Conservation (phyloP, 2,329 filamentous ascomycete genomes). For the Fusarium tjaetaba region DNA sequence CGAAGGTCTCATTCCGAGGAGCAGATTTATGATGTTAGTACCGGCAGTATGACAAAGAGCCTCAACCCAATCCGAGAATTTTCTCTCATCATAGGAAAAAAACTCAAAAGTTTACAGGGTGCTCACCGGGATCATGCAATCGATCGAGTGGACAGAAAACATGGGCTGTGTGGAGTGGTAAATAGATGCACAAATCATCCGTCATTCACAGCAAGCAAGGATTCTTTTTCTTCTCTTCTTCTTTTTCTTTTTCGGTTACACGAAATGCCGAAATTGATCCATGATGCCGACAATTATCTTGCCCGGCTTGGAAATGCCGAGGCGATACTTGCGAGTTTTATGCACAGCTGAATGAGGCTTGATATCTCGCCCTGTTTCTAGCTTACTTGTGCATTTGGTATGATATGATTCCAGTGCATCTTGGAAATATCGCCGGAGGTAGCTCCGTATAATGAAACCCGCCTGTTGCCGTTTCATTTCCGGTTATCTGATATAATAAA, state of each 20-base stretch:
- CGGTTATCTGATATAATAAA: background rate
- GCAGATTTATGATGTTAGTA: background rate
- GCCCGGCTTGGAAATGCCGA: background rate
- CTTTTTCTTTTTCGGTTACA: background rate
- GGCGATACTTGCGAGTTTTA: background rate
- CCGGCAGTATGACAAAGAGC: background rate
- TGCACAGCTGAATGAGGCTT: slow-evolving; percentile 6
- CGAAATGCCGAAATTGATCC: slow-evolving; percentile 18
- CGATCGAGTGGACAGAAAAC: background rate
- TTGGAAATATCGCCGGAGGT: background rate
- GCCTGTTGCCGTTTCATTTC: background rate
- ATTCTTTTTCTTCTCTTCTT: background rate
- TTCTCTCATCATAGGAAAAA: background rate
- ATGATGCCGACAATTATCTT: background rate
- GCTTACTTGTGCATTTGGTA: background rate
- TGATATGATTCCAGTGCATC: background rate
- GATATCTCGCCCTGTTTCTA: background rate
- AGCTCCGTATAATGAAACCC: background rate
- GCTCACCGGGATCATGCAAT: slow-evolving; percentile 17
- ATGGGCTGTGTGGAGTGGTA: slow-evolving; percentile 10
- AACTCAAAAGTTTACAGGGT: slow-evolving; percentile 2
- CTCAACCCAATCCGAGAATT: background rate
- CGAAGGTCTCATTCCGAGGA: background rate
- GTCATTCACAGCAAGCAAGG: slow-evolving; percentile 1
- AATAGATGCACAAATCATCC: slow-evolving; percentile 3